phyloP scores from a whole-genome alignment of 352 stramenopile species.

The Phytophthora syringae region DNA sequence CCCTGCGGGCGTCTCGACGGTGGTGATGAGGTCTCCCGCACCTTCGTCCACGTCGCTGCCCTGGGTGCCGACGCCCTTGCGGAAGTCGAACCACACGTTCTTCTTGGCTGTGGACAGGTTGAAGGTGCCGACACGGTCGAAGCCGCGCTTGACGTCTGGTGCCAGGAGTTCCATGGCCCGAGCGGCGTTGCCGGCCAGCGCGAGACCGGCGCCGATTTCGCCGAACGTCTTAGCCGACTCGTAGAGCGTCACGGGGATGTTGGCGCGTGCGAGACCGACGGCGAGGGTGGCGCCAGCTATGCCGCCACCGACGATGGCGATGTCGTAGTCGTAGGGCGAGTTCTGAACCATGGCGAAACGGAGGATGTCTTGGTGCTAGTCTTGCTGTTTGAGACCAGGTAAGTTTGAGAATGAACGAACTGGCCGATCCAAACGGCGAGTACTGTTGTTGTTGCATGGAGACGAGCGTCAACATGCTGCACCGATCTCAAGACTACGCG shows the following conservation, averaged over 20 bases:
- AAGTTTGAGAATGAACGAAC: conserved; percentile 25
- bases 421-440: too few relatives aligned
- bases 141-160: conserved; percentile 36
- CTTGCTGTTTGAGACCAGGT: conserved; percentile 15
- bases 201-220: conserved; percentile 39
- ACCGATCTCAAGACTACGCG: neutral
- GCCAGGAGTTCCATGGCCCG: conserved; percentile 39
- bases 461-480: conserved; percentile 2
- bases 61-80: conserved; percentile 37
- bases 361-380: neutral
- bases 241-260: conserved; percentile 39
- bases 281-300: conserved; percentile 40
- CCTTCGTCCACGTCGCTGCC: conserved; percentile 24
- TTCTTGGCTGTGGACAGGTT: conserved; percentile 41
- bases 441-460: conserved; percentile 17
- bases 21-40: conserved; percentile 36
- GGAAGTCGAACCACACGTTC: conserved; percentile 46
- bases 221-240: conserved; percentile 41
- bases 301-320: conserved; percentile 38
- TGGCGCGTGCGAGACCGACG: conserved; percentile 28
- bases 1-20: conserved; percentile 32
- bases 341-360: conserved; percentile 24
- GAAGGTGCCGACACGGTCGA: conserved; percentile 45
- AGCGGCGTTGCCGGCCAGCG: conserved; percentile 31
- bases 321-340: conserved; percentile 33